Conservation (phyloP, 176 grass and related monocot genomes). For the Phoenix dactylifera region DNA sequence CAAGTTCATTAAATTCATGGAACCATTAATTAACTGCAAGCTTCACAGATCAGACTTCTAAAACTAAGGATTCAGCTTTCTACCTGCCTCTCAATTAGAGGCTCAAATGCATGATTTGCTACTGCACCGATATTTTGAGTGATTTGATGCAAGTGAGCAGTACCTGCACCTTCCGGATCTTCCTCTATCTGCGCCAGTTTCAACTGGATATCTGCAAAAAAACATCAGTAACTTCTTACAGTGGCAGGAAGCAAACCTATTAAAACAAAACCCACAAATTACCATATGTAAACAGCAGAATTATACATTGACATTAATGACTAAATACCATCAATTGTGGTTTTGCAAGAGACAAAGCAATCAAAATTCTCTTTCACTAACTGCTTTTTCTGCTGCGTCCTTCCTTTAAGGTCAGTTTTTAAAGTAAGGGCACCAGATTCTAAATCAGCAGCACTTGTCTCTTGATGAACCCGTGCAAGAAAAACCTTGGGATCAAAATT, state of each 20-base stretch:
- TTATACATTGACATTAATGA: too few relatives aligned
- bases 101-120: constrained; percentile 90
- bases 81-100: constrained; percentile 98
- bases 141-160: constrained; percentile 68
- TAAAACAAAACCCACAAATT: too few relatives aligned
- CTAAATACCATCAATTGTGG: constrained; percentile 86
- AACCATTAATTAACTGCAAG: too few relatives aligned
- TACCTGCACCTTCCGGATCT: constrained; percentile 95
- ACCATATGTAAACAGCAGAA: too few relatives aligned
- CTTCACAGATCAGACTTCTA: constrained; percentile 1
- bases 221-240: constrained; percentile 17
- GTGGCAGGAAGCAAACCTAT: background rate
- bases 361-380: constrained; percentile 99
- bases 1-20: too few relatives aligned
- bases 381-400: constrained; percentile 98
- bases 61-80: constrained; percentile 14
- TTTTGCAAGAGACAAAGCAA: constrained; percentile 99
- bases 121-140: constrained; percentile 76
- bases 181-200: constrained; percentile 98
- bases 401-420: constrained; percentile 98
- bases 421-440: constrained; percentile 91
- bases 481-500: constrained; percentile 93
- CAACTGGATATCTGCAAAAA: constrained; percentile 70
- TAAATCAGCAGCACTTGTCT: constrained; percentile 89
- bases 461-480: constrained; percentile 87